Base-by-base conservation (phyloP, 306 rosid genomes). In the Ormosia semicastrata region DNA sequence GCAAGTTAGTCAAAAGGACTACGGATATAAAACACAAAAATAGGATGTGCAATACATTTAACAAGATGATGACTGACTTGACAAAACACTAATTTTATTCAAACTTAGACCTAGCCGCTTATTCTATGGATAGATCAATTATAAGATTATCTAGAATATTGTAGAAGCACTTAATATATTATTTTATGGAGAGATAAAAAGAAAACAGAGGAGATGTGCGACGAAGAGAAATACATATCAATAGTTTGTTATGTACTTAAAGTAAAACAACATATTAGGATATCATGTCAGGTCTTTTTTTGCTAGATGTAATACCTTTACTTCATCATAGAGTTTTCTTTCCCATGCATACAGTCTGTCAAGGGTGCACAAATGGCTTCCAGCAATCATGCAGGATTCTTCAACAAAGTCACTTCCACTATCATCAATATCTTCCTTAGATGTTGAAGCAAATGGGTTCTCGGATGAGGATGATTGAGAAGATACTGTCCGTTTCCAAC, bases 321-420 rank as follows among this genome's bases (percentile, higher is more conserved):
- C 96, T 91, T 93, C 97, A 18, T 93, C 97, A 11, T 91, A 87
- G 76, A 93, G 94, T 71, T 93, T 93, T 81, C 90, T 85, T 85
- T 93, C 97, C 97, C 97, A 93, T 3, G 97, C 97, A 64, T 87
- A 91, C 67, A 93, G 81, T 73, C 97, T 89, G 39, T 93, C 97
- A 49, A 93, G 87, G 50, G 97, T 90, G 80, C 94, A 90, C 29
- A 93, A 89, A 84, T 89, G 92, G 56, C 94, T 94, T 77, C 95
- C 93, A 6, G 94, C 91, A 78, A 87, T 91, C 93, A 94, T 90
- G 77, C 92, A 87, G 69, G 88, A 89, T 65, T 93, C 99, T 78
- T 95, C 98, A 12, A 84, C 81, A 88, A 93, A 95, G 65, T 93
- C 97, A 75, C 99, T 95, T 75, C 91, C 93, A 76, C 93, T 85